Evolutionary conservation across 163 green algal species (phyloP), one percentile per base, ranked within the genome.

Genomic region (Scenedesmus sp.): DNA sequence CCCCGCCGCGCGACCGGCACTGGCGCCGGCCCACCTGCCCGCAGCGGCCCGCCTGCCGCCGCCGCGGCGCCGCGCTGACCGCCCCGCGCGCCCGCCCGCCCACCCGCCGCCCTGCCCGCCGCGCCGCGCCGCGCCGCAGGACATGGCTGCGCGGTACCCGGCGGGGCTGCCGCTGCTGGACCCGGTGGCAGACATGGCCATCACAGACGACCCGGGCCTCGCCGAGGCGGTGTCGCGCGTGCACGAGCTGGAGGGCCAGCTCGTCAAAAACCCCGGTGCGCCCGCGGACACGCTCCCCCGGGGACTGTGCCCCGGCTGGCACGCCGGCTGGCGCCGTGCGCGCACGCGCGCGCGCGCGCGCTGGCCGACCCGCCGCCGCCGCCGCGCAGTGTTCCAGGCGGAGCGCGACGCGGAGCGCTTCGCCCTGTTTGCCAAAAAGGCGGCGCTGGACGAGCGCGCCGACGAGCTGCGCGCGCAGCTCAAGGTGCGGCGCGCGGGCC

Each of bases 181-280:
- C 80, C 93, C 93, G 0, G 58, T 96, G 0, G 85, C 91, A 53
- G 94, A 98, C 84, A 94, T 98, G 90, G 78, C 81, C 45, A 89
- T 98, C 17, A 26, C 63, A 14, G 92, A 95, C 65, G 92, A 96
- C 60, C 75, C 84, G 6, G 63, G 78, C 39, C 74, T 97, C 31
- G 29, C 72, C 7, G 60, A 76, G 44, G 84, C 89, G 3, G 67
- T 90, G 67, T 33, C 64, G 15, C 73, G 17, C 9, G 81, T 94
- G 2, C 67, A 92, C 34, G 15, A 79, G 24, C 77, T 95, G 53
- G 90, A 96, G 77, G 14, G 66, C 6, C 39, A 89, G 75, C 85
- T 97, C 29, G 42, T 73, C 0, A 72, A 60, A 18, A 93, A 95
- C 75, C 70, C 85, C 24, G 78, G 92, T 66, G 14, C 31, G 71